Base-by-base conservation (phyloP, 192 early-diverging fungal species). In the Entophlyctis helioformis region DNA sequence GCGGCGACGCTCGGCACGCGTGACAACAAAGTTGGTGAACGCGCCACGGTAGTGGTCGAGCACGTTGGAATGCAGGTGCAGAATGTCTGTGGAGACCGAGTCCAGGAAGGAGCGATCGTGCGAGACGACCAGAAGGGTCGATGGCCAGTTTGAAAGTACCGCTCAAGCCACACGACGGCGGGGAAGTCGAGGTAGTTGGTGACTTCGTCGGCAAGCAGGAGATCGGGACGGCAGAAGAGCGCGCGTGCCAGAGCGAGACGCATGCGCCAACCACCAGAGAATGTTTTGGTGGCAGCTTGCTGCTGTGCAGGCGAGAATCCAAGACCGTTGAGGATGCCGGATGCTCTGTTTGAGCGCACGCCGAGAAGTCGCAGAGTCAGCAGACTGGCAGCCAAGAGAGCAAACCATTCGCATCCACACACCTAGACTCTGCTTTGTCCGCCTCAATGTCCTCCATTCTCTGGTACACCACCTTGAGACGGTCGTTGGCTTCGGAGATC, bases 61-160 rank as follows among this genome's bases (percentile, higher is more conserved):
- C 46, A 80, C 67, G 42, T 86, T 83, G n/a, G 86, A 85, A 57
- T 96, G 91, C 63, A 93, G 82, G 61, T 94, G 87, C 29, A 95
- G 62, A 64, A 98, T 94, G 63, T 98, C 96, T 0, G 96, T 98
- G 0, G 96, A 84, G 5, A 95, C 87, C 42, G 88, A 85, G 51
- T 98, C 96, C 56, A 98, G 67, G 72, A 98, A 98, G 56, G 80
- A 81, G 61, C 95, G 64, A 67, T 98, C 96, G 87, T 98, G 96
- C 40, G 91, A 95, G 26, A 99, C 96, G 18, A 96, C 86, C 37
- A 96, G 72, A 36, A 99, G 59, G 1, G 93, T 94, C 39, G 86
- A 89, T 28, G 74, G 67, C 90, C 91, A 95, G 0, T 76, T 82
- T 84, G 74, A 46, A 99, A 72, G 50, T 96, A 99, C 45, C 78